Base-by-base conservation (phyloP, 2,329 filamentous ascomycete genomes). In the Ophiostoma australiae region DNA sequence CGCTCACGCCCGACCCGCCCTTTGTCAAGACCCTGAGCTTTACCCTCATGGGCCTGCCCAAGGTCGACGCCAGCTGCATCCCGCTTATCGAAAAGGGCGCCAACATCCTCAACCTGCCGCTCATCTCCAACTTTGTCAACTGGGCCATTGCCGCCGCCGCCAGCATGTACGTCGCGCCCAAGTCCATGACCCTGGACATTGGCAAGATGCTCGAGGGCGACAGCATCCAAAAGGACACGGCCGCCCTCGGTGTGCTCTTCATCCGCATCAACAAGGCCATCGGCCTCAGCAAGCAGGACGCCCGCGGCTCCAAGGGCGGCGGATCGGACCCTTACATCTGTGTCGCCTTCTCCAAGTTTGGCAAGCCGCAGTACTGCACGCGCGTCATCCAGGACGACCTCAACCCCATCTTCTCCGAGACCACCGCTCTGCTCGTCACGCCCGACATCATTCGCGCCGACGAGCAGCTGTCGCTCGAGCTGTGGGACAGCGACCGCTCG, bases 111-210 rank as follows among this genome's bases (percentile, higher is more conserved):
- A 97, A 98, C 75, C 82, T 98, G 11, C 94, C 94, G 0, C 80
- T 98, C 52, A 97, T 98, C 76, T 96, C 92, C 17, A 96, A 96
- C 76, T 98, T 99, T 77, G 94, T 97, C 80, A 97, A 97, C 80
- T 97, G 94, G 81, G 93, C 94, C 5, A 97, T 98, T 76, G 89
- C 89, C 52, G 89, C 95, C 0, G 93, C 94, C 0, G 91, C 91
- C 2, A 91, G 89, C 77, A 91, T 97, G 86, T 97, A 97, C 74
- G 93, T 97, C 35, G 94, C 94, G 1, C 94, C 94, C 10, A 97
- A 97, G 80, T 95, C 90, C 13, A 90, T 98, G 90, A 93, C 92
- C 0, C 85, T 98, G 67, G 94, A 99, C 76, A 86, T 98, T 78
- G 89, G 91, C 76, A 94, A 94, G 78, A 91, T 98, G 83, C 86